Percentiles rank a stretch among this genome's conserved stretches.
These are phyloP conservation scores for Pythium brassicae DNA, from an alignment of 352 stramenopile species.

Conservation along the genomic window DNA sequence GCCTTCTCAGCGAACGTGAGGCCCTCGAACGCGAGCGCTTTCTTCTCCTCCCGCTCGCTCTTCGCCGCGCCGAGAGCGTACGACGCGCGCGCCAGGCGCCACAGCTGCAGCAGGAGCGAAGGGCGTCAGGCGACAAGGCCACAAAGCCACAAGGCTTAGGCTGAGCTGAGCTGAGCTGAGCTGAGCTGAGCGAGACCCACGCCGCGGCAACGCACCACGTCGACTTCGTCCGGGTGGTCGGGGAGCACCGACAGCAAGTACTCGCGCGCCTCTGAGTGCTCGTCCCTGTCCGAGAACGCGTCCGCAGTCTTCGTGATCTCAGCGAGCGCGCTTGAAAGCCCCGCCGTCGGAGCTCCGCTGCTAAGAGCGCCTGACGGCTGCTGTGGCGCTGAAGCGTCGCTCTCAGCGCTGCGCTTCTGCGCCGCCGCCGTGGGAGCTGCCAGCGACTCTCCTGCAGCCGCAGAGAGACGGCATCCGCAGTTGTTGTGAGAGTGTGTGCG, in stretches of 20 bases:
- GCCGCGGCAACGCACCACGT: conserved; percentile 29
- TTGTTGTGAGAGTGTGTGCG: too few species aligned
- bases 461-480: not conserved
- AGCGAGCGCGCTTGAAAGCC: conserved; percentile 20
- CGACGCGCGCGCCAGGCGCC: conserved; percentile 54
- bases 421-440: not conserved
- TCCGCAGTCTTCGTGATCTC: conserved; percentile 35
- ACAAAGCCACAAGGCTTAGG: too few species aligned
- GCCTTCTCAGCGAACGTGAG: conserved; percentile 45
- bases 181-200: too few species aligned
- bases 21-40: conserved; percentile 48
- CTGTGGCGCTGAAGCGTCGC: not conserved
- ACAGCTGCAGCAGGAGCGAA: conserved; percentile 29
- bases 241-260: conserved; percentile 37
- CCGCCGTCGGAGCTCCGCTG: conserved; percentile 11
- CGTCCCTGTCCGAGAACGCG: conserved; percentile 41
- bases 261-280: conserved; percentile 33
- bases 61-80: conserved; percentile 58
- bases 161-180: too few species aligned
- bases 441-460: conserved; percentile 5
- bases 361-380: not conserved
- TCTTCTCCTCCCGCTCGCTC: conserved; percentile 40
- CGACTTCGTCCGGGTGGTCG: conserved; percentile 34
- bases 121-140: too few species aligned
- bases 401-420: not conserved